Percentiles rank a stretch among this genome's conserved stretches.
These are phyloP conservation scores for Alternaria solani DNA, from an alignment of 2,329 filamentous ascomycete species.

Conservation along the genomic window DNA sequence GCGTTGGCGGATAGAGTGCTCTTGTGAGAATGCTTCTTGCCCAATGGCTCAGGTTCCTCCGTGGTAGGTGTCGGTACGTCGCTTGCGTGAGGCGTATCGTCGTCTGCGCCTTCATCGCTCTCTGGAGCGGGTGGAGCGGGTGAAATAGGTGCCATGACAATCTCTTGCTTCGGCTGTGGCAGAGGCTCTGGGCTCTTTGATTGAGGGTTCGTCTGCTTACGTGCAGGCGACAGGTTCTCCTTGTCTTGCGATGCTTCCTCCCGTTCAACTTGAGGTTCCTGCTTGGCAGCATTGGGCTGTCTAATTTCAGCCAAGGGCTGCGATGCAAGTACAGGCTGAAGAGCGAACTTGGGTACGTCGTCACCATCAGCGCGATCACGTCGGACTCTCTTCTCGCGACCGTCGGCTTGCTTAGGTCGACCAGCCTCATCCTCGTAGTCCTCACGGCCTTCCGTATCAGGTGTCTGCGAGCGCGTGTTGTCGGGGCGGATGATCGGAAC, in stretches of 20 bases:
- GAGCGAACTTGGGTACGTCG: conserved; percentile 77
- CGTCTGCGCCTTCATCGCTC: conserved; percentile 22
- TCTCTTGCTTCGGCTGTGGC: conserved; percentile 19
- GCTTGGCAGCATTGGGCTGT: conserved; percentile 33
- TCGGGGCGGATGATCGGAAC: conserved; percentile 79
- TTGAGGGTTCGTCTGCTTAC: conserved; percentile 27
- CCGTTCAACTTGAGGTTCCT: conserved; percentile 30
- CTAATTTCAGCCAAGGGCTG: conserved; percentile 43
- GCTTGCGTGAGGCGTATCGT: conserved; percentile 40
- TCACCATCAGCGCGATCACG: conserved; percentile 72
- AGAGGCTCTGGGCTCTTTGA: conserved; percentile 41
- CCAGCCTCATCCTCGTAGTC: conserved; percentile 66
- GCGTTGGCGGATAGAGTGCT: conserved; percentile 74
- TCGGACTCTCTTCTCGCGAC: conserved; percentile 78
- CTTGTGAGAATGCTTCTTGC: conserved; percentile 44
- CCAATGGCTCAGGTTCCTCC: conserved; percentile 34
- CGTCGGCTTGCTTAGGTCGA: conserved; percentile 68
- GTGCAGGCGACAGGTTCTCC: conserved; percentile 47
- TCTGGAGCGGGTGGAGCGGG: conserved; percentile 10
- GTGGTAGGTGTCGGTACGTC: conserved; percentile 41
- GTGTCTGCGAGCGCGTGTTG: conserved; percentile 50
- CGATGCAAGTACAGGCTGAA: conserved; percentile 50
- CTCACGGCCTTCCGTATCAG: conserved; percentile 45
- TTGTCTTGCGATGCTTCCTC: conserved; percentile 44
- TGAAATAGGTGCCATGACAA: conserved; percentile 20